Base-by-base conservation (phyloP, 2,329 filamentous ascomycete genomes). In the Trichocomaceae sp. region DNA sequence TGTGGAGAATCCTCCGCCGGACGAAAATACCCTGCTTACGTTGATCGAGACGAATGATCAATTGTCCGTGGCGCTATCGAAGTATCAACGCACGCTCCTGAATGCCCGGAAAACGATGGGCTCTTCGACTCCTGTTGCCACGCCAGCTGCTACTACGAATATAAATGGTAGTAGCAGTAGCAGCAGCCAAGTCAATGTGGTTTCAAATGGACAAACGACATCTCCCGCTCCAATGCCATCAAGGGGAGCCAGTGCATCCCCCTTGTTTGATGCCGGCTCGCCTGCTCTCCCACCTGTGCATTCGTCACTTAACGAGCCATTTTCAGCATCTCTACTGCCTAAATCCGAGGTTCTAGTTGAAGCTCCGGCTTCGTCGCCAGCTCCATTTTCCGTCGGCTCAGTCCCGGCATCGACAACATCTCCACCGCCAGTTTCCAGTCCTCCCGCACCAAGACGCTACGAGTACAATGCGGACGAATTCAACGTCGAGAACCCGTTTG, bases 41-140 rank as follows among this genome's bases (percentile, higher is more conserved):
- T 76, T 99, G 58, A 96, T 99, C 65, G 90, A 96, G 70, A 93
- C 90, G 13, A 96, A 95, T 68, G 93, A 97, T 71, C 87, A 92
- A 67, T 78, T 99, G 29, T 88, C 89, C 58, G 83, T 88, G 45
- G 86, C 91, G 0, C 78, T 92, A 41, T 93, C 84, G 60, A 85
- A 90, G 66, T 89, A 96, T 69, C 89, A 95, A 70, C 84, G 90
- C 53, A 86, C 90, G 9, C 76, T 95, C 41, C 74, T 85, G 6
- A 74, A 79, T 58, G 83, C 82, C 8, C 75, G 83, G 46, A 77
- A 79, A 52, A 59, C 62, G 20, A 22, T 56, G 29, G 52, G 58
- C 8, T 49, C 61, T n/a, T 29, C 49, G 10, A 48, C 37, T 41
- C n/a, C 37, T 20, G 37, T 4, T 19, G 10, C 37, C 1, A 3